phyloP scores from a whole-genome alignment of 1,284 basidiomycete genomes.

The Leccinum subrobustum region DNA sequence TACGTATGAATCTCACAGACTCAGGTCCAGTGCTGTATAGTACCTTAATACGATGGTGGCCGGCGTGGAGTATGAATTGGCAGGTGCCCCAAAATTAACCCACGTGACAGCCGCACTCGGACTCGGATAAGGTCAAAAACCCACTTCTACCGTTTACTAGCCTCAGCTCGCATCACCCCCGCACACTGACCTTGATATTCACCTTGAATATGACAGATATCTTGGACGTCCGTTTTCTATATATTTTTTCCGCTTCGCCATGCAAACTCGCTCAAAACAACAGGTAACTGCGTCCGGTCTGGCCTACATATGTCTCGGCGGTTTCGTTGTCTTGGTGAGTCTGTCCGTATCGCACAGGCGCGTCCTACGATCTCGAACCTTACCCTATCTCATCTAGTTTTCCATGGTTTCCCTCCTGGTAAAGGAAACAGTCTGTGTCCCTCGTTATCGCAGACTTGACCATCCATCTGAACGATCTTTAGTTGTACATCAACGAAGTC shows the following conservation, averaged over 20 bases:
- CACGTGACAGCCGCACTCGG: no score
- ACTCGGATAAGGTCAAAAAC: no score
- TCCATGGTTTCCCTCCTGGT: conserved; percentile 79
- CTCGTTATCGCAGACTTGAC: background rate
- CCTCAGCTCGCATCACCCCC: no score
- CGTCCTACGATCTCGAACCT: background rate
- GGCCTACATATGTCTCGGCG: conserved; percentile 75
- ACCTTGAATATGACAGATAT: conserved; percentile 19
- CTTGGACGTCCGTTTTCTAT: conserved; percentile 26
- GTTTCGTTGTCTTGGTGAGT: conserved; percentile 69
- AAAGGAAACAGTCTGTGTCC: conserved; percentile 64
- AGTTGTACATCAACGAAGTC: conserved; percentile 91
- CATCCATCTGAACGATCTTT: background rate
- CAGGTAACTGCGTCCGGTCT: conserved; percentile 52
- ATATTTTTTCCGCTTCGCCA: background rate
- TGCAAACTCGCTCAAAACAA: conserved; percentile 15
- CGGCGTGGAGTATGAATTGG: no score
- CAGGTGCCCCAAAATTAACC: no score
- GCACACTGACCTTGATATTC: background rate
- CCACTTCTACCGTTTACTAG: no score
- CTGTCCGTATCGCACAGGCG: background rate
- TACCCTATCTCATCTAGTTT: conserved; percentile 47
- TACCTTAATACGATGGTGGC: no score
- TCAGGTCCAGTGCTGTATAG: no score
- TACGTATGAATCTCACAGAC: no score